Conservation (phyloP, 2,329 filamentous ascomycete genomes). For the Sarocladium oryzae region DNA sequence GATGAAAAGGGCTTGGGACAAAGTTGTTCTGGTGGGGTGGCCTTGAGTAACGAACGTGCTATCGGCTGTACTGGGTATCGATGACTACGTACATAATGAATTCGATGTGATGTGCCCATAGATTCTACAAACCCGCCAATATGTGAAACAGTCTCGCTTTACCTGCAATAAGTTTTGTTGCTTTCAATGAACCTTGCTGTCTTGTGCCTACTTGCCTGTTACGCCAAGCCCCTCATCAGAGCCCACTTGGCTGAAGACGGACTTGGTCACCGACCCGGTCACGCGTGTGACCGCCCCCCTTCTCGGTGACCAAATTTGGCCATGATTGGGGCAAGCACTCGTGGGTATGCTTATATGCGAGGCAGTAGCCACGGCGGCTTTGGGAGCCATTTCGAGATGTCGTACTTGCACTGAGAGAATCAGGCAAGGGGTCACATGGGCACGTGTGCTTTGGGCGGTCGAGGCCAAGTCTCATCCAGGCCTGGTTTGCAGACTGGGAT, state of each 20-base stretch:
- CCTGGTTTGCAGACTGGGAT: too few species aligned
- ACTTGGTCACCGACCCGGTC: not conserved
- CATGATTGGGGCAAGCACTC: not conserved
- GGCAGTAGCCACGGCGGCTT: not conserved
- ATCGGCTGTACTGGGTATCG: not conserved
- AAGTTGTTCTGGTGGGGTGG: too few species aligned
- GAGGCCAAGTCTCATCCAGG: not conserved
- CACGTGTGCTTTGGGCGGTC: not conserved
- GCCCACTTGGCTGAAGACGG: not conserved
- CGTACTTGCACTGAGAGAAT: not conserved
- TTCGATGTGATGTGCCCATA: not conserved
- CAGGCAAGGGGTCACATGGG: not conserved
- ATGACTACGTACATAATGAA: constrained; percentile 1
- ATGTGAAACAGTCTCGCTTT: too few species aligned
- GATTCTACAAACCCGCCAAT: too few species aligned
- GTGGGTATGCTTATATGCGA: too few species aligned
- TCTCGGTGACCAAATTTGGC: not conserved
- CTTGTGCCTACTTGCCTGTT: too few species aligned
- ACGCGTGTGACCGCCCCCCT: not conserved
- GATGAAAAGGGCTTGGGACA: too few species aligned
- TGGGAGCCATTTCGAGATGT: not conserved
- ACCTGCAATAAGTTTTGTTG: too few species aligned
- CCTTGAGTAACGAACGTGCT: too few species aligned
- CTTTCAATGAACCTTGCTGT: too few species aligned
- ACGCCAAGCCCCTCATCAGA: too few species aligned